phyloP scores from a whole-genome alignment of 768 basidiomycete genomes.

The Cystobasidium onofrii region DNA sequence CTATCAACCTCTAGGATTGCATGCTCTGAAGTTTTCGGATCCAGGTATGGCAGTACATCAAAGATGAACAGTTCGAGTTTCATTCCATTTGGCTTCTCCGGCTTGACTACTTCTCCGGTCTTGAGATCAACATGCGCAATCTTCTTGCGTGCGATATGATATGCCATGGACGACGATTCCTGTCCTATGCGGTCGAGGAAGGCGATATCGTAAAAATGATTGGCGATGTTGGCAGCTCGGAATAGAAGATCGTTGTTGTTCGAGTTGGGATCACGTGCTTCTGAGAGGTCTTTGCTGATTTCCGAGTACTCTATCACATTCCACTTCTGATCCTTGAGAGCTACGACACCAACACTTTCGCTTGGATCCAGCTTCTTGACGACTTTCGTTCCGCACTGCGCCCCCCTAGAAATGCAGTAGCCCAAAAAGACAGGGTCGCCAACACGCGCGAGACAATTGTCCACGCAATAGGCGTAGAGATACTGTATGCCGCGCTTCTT shows the following conservation, averaged over 20 bases:
- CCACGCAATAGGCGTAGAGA: constrained; percentile 92
- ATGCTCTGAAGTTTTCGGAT: constrained; percentile 52
- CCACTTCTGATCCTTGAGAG: constrained; percentile 68
- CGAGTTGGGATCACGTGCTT: constrained; percentile 56
- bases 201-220: constrained; percentile 88
- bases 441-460: constrained; percentile 95
- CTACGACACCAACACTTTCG: constrained; percentile 93
- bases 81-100: constrained; percentile 90
- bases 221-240: constrained; percentile 93
- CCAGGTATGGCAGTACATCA: constrained; percentile 90
- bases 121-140: constrained; percentile 70
- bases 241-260: constrained; percentile 67
- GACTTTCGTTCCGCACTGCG: constrained; percentile 91
- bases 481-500: constrained; percentile 66
- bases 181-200: constrained; percentile 69
- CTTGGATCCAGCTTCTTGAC: constrained; percentile 77
- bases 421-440: constrained; percentile 97
- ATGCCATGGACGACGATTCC: constrained; percentile 82
- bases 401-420: constrained; percentile 76
- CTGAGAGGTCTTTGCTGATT: constrained; percentile 77
- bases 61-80: constrained; percentile 98
- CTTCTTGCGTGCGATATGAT: constrained; percentile 98
- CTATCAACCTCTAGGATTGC: constrained; percentile 81
- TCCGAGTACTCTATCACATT: constrained; percentile 97
- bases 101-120: constrained; percentile 65